Evolutionary conservation across 2,329 filamentous ascomycete species (phyloP), one percentile per base, ranked within the genome.

Genomic region (Ophiostoma australiae): DNA sequence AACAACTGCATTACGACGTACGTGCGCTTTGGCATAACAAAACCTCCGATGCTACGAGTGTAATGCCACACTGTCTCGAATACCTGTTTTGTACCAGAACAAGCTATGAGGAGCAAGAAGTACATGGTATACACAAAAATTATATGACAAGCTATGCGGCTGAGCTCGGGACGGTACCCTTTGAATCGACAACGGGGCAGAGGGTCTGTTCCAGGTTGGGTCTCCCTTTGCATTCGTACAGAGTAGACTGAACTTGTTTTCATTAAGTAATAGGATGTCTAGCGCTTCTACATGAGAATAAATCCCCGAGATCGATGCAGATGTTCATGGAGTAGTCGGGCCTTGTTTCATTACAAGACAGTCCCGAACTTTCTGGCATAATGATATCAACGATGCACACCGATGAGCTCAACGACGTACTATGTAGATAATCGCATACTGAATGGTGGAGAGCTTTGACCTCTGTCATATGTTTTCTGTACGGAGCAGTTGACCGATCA

Each of bases 11-110:
- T 63, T 63, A 33, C 58, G 58, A 63, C 27, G 27, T 31, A 31
- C 27, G 58, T 63, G 27, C 58, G 58, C 58, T 63, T 63, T 31
- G 27, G 58, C 58, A 63, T 63, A 27, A 58, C 58, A 63, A 63
- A 63, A 35, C 27, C 58, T 33, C 58, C 27, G 58, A 63, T 63
- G 58, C 58, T 33, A 63, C 15, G 27, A 3, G 27, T 31, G 3
- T 3, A 33, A 33, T 31, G 58, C 58, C 55, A 33, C 55, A 61
- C 55, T 61, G 55, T 58, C 52, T 58, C 52, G 23, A 1, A 58
- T 58, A 58, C 52, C 27, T 58, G 52, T 58, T 58, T 58, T 58
- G 52, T n/a, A 15, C 13, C 52, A 58, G 44, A 48, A 48, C 4
- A 41, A 48, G 7, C 2, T 1, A 8, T 48, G 15, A 27, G 27